Base-by-base conservation (phyloP, 805 yeast species). In the Tetrapisispora pingtungensis region DNA sequence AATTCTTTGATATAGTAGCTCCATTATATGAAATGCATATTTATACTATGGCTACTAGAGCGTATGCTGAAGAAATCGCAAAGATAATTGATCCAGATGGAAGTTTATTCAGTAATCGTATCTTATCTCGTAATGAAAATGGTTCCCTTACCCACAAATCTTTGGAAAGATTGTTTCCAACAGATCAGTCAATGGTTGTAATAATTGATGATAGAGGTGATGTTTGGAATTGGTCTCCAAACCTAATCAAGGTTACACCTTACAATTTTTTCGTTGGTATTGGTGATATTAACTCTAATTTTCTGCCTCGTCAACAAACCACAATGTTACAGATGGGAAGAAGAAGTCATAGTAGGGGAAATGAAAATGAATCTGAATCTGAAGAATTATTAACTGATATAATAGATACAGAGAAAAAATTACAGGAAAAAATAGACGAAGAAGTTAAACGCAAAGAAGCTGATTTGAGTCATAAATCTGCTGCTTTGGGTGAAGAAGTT, bases 121-220 rank as follows among this genome's bases (percentile, higher is more conserved):
- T 93, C 7, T 71, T 93, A 37, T 82, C 95, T 40, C 71, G 98
- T 58, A 97, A 93, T 61, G 97, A 93, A 58, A 85, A 95, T 62
- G 97, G 97, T 0, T 84, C 88, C 6, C 65, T 90, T 49, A 82
- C 96, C 2, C 95, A 85, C 52, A 93, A 93, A 59, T 85, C 90
- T 32, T 69, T 93, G 48, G 81, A 84, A 56, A 71, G 97, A 49
- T 70, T 93, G 44, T 93, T 93, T 56, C 98, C 98, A 0, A 95
- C 90, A 2, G 96, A 90, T 52, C 95, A 95, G 20, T 82, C 95
- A 15, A 84, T 93, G 95, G 98, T 93, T 28, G 93, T 85, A 2
- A 81, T 93, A 38, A 93, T 93, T 47, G 98, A 93, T 63, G 98
- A 93, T 62, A 75, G 98, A 60, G 98, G 97, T 3, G 98, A 93